These are phyloP conservation scores for Aspergillus tanneri DNA, from an alignment of 2,329 filamentous ascomycete species.

Conservation along the genomic window DNA sequence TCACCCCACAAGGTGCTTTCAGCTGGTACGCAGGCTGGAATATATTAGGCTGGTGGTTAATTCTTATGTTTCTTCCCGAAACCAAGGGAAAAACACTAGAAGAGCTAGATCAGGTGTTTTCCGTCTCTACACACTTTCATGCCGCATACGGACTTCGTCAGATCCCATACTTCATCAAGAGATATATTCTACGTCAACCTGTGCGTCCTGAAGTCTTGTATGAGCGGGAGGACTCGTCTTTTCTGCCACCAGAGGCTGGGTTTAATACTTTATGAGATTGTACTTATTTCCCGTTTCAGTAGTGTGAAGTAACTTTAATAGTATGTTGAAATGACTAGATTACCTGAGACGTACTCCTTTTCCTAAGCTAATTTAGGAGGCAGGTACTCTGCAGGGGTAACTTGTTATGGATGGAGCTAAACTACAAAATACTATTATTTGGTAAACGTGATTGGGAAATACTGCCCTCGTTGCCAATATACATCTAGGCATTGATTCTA, in stretches of 20 bases:
- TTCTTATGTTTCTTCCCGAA: conserved; percentile 33
- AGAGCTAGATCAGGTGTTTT: conserved; percentile 55
- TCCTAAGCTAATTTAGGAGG: too few species aligned
- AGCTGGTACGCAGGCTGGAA: conserved; percentile 50
- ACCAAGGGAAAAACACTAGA: conserved; percentile 46
- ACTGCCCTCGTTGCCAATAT: too few species aligned
- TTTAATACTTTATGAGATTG: conserved; percentile 21
- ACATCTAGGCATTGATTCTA: too few species aligned
- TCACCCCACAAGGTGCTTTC: conserved; percentile 54
- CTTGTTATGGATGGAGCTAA: too few species aligned
- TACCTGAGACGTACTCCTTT: too few species aligned
- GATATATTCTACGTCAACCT: conserved; percentile 41
- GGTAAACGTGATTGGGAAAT: too few species aligned
- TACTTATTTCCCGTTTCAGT: not conserved
- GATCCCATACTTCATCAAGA: conserved; percentile 37
- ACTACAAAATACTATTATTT: too few species aligned
- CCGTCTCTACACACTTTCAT: conserved; percentile 49
- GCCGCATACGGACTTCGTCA: conserved; percentile 41
- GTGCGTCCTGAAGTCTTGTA: conserved; percentile 39
- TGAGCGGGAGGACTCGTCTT: conserved; percentile 31
- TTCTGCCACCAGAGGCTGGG: conserved; percentile 22
- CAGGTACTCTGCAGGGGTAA: too few species aligned
- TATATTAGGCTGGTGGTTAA: conserved; percentile 40
- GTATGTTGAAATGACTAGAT: too few species aligned
- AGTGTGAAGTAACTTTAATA: not conserved